Percentiles rank a stretch among this genome's conserved stretches.
Evolutionary conservation across 2,329 filamentous ascomycete genomes (phyloP).

Genomic region (Claviceps africana): DNA sequence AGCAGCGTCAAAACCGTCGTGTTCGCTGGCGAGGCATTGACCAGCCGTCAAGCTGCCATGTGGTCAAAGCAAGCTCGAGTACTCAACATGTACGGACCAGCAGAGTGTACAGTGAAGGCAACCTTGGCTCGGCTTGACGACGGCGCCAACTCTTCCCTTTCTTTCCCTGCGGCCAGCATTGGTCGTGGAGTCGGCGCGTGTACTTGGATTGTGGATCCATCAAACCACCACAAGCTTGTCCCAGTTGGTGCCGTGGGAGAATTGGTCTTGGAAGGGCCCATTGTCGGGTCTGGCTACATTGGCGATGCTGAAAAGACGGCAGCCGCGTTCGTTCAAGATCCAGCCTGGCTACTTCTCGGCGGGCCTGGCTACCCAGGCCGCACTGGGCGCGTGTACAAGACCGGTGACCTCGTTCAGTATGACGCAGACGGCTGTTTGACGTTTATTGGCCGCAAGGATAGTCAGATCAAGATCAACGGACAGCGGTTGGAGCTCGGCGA

Average conservation of each 20-base stretch:
- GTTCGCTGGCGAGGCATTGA: constrained; percentile 2
- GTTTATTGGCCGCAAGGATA: constrained; percentile 36
- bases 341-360: constrained; percentile 6
- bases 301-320: constrained; percentile 10
- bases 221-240: constrained; percentile 10
- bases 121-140: not conserved
- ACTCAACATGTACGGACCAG: constrained; percentile 8
- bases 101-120: constrained; percentile 6
- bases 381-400: constrained; percentile 9
- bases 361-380: constrained; percentile 12
- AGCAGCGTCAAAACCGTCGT: not conserved
- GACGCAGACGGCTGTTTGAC: constrained; percentile 20
- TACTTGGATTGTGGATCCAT: constrained; percentile 13
- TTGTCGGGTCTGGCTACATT: constrained; percentile 13
- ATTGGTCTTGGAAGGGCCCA: constrained; percentile 14
- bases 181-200: constrained; percentile 4
- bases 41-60: not conserved
- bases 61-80: constrained; percentile 10
- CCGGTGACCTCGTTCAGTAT: constrained; percentile 14
- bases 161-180: constrained; percentile 1
- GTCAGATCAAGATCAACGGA: constrained; percentile 41
- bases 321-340: constrained; percentile 14
- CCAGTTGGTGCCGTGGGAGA: constrained; percentile 14
- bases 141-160: not conserved
- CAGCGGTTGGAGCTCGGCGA: constrained; percentile 8